Conservation (phyloP, 345 rosid genomes). For the Ailanthus altissimus region DNA sequence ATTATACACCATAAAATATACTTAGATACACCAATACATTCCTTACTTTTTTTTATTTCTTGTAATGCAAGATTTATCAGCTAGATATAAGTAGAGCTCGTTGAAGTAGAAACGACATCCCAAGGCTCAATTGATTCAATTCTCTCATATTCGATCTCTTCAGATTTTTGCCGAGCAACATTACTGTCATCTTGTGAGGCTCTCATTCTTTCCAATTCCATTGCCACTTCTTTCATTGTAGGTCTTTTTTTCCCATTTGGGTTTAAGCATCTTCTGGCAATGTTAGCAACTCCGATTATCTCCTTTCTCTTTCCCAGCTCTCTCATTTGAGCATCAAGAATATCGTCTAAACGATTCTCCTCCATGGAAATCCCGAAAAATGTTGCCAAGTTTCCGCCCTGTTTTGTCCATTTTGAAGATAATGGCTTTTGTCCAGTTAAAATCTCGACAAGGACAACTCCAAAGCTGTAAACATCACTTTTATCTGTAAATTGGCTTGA, state of each 20-base stretch:
- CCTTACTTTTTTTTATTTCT: no score
- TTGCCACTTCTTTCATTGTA: conserved; percentile 1
- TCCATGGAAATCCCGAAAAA: background rate
- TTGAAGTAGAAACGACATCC: background rate
- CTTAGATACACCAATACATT: no score
- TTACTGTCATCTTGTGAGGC: background rate
- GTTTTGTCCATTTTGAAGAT: background rate
- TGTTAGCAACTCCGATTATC: background rate
- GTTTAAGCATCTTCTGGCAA: background rate
- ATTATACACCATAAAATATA: no score
- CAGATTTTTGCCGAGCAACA: background rate
- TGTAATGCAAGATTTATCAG: no score
- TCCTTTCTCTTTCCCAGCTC: background rate
- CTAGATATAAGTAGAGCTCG: background rate
- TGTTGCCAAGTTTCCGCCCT: background rate
- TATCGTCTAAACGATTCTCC: background rate
- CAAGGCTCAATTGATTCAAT: background rate
- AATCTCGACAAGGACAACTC: background rate
- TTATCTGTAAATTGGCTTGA: background rate
- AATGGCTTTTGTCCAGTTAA: background rate
- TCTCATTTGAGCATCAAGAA: background rate
- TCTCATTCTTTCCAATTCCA: background rate
- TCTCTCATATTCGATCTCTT: background rate
- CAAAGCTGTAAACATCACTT: background rate
- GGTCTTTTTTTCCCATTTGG: background rate